Evolutionary conservation across 2,329 filamentous ascomycete species (phyloP).

Genomic region (Sclerotinia trifoliorum): DNA sequence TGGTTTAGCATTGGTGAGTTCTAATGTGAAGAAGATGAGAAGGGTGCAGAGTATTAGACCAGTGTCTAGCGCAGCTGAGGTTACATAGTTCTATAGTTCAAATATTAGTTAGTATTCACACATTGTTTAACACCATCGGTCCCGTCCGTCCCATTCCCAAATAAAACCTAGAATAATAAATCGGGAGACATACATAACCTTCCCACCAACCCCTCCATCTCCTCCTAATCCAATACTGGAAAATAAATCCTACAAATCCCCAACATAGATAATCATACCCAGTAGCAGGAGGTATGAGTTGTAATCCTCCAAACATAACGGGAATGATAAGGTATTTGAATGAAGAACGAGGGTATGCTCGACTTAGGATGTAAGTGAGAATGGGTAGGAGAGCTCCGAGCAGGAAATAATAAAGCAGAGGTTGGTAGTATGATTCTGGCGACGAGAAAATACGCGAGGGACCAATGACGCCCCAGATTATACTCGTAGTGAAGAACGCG

Average conservation of each 20-base stretch:
- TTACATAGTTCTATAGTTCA: conserved; percentile 44
- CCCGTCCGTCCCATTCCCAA: too few species aligned
- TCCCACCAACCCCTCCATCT: conserved; percentile 63
- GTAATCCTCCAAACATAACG: conserved; percentile 64
- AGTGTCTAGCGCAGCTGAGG: conserved; percentile 68
- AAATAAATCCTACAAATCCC: conserved; percentile 58
- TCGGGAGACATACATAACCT: conserved; percentile 49
- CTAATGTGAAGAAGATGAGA: conserved; percentile 51
- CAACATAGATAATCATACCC: conserved; percentile 45
- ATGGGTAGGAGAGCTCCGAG: conserved; percentile 56
- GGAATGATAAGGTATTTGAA: conserved; percentile 67
- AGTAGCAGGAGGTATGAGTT: conserved; percentile 68
- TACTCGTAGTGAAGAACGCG: conserved; percentile 56
- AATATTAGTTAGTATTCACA: background rate
- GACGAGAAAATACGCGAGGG: conserved; percentile 48
- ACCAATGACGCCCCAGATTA: conserved; percentile 53
- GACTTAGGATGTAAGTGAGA: conserved; percentile 53
- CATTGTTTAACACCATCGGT: too few species aligned
- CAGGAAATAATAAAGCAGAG: conserved; percentile 51
- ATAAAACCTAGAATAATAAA: background rate
- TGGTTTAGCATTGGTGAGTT: conserved; percentile 9
- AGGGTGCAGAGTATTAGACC: conserved; percentile 66
- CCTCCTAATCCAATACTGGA: conserved; percentile 52
- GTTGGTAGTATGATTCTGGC: conserved; percentile 48
- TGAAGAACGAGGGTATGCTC: conserved; percentile 58